These are phyloP conservation scores for Aechmea fasciata DNA, from an alignment of 176 grass and related monocot species.

Conservation along the genomic window DNA sequence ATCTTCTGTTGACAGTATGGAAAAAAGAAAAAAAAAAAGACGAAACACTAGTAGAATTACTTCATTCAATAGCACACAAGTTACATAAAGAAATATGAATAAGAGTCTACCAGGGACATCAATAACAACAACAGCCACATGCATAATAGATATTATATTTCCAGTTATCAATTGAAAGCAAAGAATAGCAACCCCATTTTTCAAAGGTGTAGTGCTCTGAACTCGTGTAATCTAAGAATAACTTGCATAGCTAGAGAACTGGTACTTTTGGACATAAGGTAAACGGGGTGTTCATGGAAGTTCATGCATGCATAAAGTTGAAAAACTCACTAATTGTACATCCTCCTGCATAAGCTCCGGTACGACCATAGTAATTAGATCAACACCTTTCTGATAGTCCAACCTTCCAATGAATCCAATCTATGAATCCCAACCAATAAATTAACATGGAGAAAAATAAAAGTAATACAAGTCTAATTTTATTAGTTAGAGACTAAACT, in stretches of 20 bases:
- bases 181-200: neutral
- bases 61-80: no score
- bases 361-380: conserved; percentile 61
- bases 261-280: neutral
- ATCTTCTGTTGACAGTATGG: no score
- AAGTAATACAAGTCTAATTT: conserved; percentile 6
- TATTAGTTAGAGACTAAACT: conserved; percentile 14
- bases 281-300: neutral
- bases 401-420: conserved; percentile 98
- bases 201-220: no score
- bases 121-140: no score
- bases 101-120: no score
- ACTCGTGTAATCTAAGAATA: neutral
- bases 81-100: no score
- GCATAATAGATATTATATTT: no score
- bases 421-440: conserved; percentile 37
- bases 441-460: conserved; percentile 10
- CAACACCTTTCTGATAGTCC: conserved; percentile 96
- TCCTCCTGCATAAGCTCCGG: conserved; percentile 65
- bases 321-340: conserved; percentile 67
- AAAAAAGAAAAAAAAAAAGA: no score
- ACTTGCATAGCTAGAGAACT: neutral
- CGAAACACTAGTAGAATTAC: no score
- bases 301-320: neutral
- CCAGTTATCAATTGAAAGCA: neutral